Base-by-base conservation (phyloP, 352 stramenopile genomes). In the Blastocystis hominis region DNA sequence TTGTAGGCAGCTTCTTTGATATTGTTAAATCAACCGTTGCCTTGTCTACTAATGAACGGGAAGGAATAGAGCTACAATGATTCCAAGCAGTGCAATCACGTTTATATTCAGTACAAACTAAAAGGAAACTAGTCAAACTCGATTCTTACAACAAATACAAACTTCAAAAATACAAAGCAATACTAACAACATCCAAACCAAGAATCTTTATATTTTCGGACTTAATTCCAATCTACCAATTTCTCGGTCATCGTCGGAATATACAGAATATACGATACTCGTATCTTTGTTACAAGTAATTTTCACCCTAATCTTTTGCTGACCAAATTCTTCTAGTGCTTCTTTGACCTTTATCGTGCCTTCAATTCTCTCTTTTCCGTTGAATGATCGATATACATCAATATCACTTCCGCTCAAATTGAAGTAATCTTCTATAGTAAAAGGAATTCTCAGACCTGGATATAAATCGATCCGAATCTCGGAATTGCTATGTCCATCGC, bases 61-160 rank as follows among this genome's bases (percentile, higher is more conserved):
- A 1, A 13, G 54, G 1, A 53, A 0, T 34, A 46, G 46, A 36
- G 66, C 53, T 56, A 69, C 72, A 68, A 20, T 13, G 50, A 68
- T 84, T 54, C 72, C 72, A 84, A 15, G 72, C 66, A 50, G 47
- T 55, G 30, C 72, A 84, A 2, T 36, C 9, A 44, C 53, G 72
- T 47, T 34, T 47, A 64, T 84, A 84, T 53, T 84, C 34, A 24
- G 47, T 46, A 84, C 72, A 84, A 24, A 66, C 72, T 84, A 84
- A 6, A 6, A 1, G 13, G n/a, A n/a, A 0, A 59, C 2, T 30
- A 59, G 50, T 59, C 24, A 59, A 59, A 1, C 17, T 7, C 38
- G 6, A 72, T 46, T 50, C 9, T 20, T 42, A 72, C 62, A 47
- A 7, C 62, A 38, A 50, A 44, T 0, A 44, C 20, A 34, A 0